phyloP scores from a whole-genome alignment of 2,329 filamentous ascomycete species.

The Didymellaceae sp. region DNA sequence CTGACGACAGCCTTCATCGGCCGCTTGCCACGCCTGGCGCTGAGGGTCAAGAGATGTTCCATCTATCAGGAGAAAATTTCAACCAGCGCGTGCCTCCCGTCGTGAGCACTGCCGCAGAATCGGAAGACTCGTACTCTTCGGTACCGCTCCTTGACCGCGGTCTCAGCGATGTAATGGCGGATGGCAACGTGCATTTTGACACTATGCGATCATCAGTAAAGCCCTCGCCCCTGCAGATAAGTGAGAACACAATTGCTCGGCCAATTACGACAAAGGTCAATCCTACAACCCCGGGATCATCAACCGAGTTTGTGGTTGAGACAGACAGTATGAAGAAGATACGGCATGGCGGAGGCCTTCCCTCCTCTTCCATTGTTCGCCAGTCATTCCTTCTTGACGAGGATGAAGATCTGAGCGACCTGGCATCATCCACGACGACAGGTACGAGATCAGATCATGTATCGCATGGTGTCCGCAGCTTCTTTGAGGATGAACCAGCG shows the following conservation, averaged over 20 bases:
- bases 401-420: conserved; percentile 62
- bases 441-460: conserved; percentile 51
- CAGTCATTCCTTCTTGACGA: conserved; percentile 61
- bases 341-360: conserved; percentile 52
- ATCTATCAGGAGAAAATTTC: conserved; percentile 42
- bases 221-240: conserved; percentile 41
- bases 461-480: conserved; percentile 53
- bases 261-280: conserved; percentile 22
- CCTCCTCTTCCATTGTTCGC: conserved; percentile 38
- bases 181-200: conserved; percentile 45
- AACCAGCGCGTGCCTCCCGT: conserved; percentile 31
- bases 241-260: conserved; percentile 18
- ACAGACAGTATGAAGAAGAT: conserved; percentile 60
- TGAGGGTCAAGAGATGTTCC: conserved; percentile 40
- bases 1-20: conserved; percentile 37
- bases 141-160: conserved; percentile 77
- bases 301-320: conserved; percentile 58
- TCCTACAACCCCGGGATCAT: conserved; percentile 53
- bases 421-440: conserved; percentile 60
- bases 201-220: conserved; percentile 57
- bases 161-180: conserved; percentile 37
- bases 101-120: conserved; percentile 59
- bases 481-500: conserved; percentile 57
- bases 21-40: conserved; percentile 36
- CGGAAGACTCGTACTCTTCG: conserved; percentile 77